Evolutionary conservation across 202 grass and related monocot species (phyloP), one percentile per base, ranked within the genome.

Genomic region (Carex arenaria): DNA sequence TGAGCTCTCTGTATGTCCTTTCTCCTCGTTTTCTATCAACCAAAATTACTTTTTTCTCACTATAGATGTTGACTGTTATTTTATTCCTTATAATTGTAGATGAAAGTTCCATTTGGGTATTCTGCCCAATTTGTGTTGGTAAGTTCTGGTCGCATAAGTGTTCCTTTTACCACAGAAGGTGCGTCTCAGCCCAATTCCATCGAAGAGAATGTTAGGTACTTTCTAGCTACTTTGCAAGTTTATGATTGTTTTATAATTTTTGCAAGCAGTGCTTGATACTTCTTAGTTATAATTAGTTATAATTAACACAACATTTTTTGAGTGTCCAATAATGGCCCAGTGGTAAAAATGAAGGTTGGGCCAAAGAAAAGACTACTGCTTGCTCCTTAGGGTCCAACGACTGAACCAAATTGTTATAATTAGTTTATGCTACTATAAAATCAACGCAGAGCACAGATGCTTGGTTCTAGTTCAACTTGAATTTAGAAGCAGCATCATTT

Each of bases 51-150:
- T 75, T 38, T 38, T 7, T 7, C 2, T 78, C 17, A 56, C 57
- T 70, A 38, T 84, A 83, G 31, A 85, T 87, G 77, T 82, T 61
- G 73, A 79, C 60, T 10, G 28, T 38, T 86, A 18, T 81, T 69
- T 82, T 69, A 36, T 51, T 83, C 64, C 23, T 76, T 78, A n/a
- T 78, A 32, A 85, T 80, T 6, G 60, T 85, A 98, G 95, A 87
- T 83, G 0, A 98, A 95, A 95, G 90, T 98, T 90, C 95, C 93
- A n/a, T 47, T 64, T 86, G 95, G 93, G 38, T 85, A 83, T 36
- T 89, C 85, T 65, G 89, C 90, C 87, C 93, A 93, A 85, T 98
- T 95, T 90, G 90, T 98, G 67, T 82, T 98, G 82, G 85, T 86
- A 67, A 91, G 82, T 85, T 93, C 91, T 36, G 42, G 43, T 19